Percentiles rank a stretch among this genome's conserved stretches.
Conservation (phyloP, 306 rosid genomes). For the Fragaria vesca region DNA sequence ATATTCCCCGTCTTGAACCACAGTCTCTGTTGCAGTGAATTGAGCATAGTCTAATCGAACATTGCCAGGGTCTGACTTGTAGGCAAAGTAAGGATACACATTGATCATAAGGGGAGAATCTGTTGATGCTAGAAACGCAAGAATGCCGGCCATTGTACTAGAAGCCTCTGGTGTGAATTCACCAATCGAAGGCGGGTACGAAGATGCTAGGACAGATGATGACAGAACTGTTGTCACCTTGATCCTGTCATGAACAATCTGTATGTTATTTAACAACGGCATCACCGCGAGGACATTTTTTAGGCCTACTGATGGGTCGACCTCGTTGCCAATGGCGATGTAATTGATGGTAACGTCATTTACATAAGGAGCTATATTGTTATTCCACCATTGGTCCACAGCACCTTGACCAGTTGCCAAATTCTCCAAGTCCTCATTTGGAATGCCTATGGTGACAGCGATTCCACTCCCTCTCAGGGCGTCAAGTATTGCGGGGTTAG, state of each 20-base stretch:
- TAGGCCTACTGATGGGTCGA: background rate
- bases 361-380: slow-evolving; percentile 7
- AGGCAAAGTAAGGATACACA: slow-evolving; percentile 34
- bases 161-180: background rate
- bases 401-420: slow-evolving; percentile 6
- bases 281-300: slow-evolving; percentile 1
- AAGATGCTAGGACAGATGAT: background rate
- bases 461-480: slow-evolving; percentile 21
- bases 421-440: background rate
- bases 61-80: slow-evolving; percentile 17
- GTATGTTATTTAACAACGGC: background rate
- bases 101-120: slow-evolving; percentile 28
- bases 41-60: slow-evolving; percentile 5
- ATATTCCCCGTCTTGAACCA: background rate
- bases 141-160: background rate
- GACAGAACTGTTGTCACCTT: slow-evolving; percentile 27
- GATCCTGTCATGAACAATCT: background rate
- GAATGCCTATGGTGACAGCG: background rate
- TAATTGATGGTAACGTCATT: background rate
- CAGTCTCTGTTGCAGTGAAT: background rate
- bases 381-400: slow-evolving; percentile 2
- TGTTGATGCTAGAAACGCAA: background rate
- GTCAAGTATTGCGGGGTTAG: slow-evolving; percentile 14
- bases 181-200: slow-evolving; percentile 19
- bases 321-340: slow-evolving; percentile 24